Base-by-base conservation (phyloP, 352 stramenopile genomes). In the Pythium monospermum region DNA sequence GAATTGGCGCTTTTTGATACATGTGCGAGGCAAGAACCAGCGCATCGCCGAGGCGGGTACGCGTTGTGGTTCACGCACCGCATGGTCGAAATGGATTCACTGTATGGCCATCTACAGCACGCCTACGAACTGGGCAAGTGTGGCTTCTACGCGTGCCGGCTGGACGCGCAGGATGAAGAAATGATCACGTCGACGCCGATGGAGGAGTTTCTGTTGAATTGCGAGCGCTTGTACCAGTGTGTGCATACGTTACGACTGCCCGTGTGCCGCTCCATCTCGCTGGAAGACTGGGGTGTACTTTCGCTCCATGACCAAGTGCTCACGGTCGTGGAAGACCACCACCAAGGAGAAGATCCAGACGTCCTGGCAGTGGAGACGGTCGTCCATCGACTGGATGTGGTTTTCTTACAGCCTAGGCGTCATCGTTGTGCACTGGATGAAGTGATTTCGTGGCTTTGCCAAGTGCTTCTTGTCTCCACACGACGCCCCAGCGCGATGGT, bases 171-270 rank as follows among this genome's bases (percentile, higher is more conserved):
- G n/a, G 6, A 31, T 26, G 37, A n/a, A 4, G 44, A 49, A 5
- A 3, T 27, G 38, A 65, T 73, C 21, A 41, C 50, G 5, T 78
- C 73, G 27, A 61, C 50, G 10, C 49, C 64, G 13, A 58, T 86
- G 33, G 58, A 76, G 4, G 61, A 74, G 1, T 80, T 91, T 35
- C 44, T 82, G 36, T 27, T 66, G 21, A 57, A 79, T 31, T 76
- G 69, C 5, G 73, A 91, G 45, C 65, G 73, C 1, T 61, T 91
- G 16, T 81, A 79, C 60, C 75, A 71, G 42, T 87, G 71, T 27
- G 68, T 82, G 3, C 76, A 88, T 43, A 26, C 43, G 16, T 44
- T 84, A 2, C 54, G 71, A 22, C 46, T 90, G 10, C 57, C 72
- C 1, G 44, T 48, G 4, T 85, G 74, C 25, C 63, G 42, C 18